These are phyloP conservation scores for Dothidotthia symphoricarpi DNA, from an alignment of 2,329 filamentous ascomycete genomes.

Conservation along the genomic window DNA sequence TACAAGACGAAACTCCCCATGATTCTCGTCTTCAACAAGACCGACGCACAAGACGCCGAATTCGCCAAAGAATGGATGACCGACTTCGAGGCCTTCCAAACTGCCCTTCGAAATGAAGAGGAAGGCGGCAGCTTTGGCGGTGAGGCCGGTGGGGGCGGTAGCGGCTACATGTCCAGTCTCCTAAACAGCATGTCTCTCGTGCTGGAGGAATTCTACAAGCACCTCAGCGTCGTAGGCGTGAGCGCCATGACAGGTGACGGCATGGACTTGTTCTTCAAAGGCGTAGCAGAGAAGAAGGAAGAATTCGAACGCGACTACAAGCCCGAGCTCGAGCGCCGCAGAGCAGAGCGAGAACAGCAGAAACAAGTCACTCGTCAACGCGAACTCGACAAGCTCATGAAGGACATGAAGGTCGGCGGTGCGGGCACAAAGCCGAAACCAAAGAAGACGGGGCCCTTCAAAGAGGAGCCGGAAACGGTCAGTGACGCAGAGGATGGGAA, in stretches of 20 bases:
- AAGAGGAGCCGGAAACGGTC: conserved; percentile 51
- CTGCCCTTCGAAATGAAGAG: conserved; percentile 77
- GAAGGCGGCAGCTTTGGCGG: conserved; percentile 73
- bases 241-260: conserved; percentile 90
- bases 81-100: conserved; percentile 94
- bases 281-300: conserved; percentile 78
- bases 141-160: conserved; percentile 68
- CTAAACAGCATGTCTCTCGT: conserved; percentile 98
- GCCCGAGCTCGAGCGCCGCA: conserved; percentile 80
- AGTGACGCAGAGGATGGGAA: conserved; percentile 54
- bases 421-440: conserved; percentile 35
- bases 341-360: conserved; percentile 70
- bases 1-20: conserved; percentile 99
- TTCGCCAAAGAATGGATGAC: conserved; percentile 99
- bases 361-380: conserved; percentile 71
- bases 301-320: conserved; percentile 91
- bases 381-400: conserved; percentile 91
- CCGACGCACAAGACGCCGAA: conserved; percentile 84
- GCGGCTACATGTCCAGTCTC: conserved; percentile 92
- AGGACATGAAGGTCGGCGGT: conserved; percentile 70
- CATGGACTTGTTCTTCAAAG: conserved; percentile 88
- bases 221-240: conserved; percentile 88
- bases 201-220: conserved; percentile 95
- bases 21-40: conserved; percentile 99
- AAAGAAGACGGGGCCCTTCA: conserved; percentile 23